These are phyloP conservation scores for Beauveria pseudobassiana DNA, from an alignment of 2,329 filamentous ascomycete species.

Conservation along the genomic window DNA sequence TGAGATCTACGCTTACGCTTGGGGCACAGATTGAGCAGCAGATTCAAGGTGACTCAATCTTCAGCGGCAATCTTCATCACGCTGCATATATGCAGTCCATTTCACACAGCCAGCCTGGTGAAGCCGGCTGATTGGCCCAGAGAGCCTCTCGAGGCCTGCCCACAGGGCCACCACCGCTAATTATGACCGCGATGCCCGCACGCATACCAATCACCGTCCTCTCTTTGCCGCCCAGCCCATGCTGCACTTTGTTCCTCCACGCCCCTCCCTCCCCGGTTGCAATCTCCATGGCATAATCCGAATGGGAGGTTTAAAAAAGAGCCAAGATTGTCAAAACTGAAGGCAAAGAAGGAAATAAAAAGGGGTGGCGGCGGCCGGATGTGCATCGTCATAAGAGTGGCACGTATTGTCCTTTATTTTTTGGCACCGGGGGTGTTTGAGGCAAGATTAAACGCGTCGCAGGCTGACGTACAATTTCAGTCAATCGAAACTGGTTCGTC, in stretches of 20 bases:
- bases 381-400: not conserved
- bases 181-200: not conserved
- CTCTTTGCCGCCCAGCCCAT: not conserved
- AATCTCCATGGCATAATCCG: constrained; percentile 4
- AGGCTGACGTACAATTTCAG: not conserved
- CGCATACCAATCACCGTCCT: not conserved
- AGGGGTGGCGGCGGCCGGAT: not conserved
- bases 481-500: not conserved
- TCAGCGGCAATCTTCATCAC: constrained; percentile 1
- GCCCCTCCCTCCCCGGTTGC: not conserved
- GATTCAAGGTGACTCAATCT: not conserved
- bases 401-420: not conserved
- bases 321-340: not conserved
- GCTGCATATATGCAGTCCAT: not conserved
- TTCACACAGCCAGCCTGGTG: not conserved
- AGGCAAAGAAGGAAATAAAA: not conserved
- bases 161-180: not conserved
- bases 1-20: not conserved
- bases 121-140: not conserved
- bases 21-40: not conserved
- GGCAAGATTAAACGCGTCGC: not conserved
- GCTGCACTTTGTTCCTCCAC: not conserved
- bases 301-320: not conserved
- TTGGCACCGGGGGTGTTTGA: not conserved
- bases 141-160: not conserved